Percentiles rank a stretch among this genome's conserved stretches.
Evolutionary conservation across 2,329 filamentous ascomycete species (phyloP).

Genomic region (Simplicillium sp.): DNA sequence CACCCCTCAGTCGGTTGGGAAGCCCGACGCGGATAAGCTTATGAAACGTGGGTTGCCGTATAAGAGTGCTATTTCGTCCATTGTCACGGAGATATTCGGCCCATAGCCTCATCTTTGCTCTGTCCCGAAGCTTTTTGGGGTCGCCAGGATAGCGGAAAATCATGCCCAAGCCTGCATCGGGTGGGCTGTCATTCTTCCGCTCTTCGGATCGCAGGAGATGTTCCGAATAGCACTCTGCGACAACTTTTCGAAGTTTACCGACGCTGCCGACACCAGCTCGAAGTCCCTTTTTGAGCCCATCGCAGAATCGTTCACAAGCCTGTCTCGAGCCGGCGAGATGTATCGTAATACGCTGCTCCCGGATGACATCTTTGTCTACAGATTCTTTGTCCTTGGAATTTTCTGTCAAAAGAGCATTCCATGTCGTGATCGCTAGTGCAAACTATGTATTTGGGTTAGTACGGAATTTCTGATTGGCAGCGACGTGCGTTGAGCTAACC

Average conservation of each 20-base stretch:
- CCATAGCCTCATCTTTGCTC: constrained; percentile 97
- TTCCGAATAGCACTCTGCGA: constrained; percentile 84
- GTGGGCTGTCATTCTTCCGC: constrained; percentile 46
- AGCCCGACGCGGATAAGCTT: constrained; percentile 93
- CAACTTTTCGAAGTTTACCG: constrained; percentile 70
- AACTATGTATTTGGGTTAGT: constrained; percentile 43
- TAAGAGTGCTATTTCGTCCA: constrained; percentile 81
- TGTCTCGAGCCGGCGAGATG: constrained; percentile 83
- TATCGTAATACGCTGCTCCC: constrained; percentile 80
- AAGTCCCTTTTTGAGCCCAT: constrained; percentile 84
- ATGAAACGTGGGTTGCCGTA: constrained; percentile 94
- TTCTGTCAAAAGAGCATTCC: constrained; percentile 64
- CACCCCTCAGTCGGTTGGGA: constrained; percentile 83
- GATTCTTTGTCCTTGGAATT: constrained; percentile 38
- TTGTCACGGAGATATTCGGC: constrained; percentile 94
- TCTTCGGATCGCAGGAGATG: constrained; percentile 60
- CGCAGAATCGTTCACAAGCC: constrained; percentile 91
- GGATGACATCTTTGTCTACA: constrained; percentile 27
- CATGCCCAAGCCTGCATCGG: constrained; percentile 91
- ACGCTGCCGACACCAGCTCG: constrained; percentile 82
- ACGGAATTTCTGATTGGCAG: constrained; percentile 1
- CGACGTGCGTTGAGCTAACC: constrained; percentile 20
- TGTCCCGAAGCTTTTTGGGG: constrained; percentile 82
- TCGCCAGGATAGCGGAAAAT: constrained; percentile 92
- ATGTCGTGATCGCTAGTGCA: constrained; percentile 87